These are phyloP conservation scores for Talaromyces nanjingensis DNA, from an alignment of 495 filamentous ascomycete genomes.

Conservation along the genomic window DNA sequence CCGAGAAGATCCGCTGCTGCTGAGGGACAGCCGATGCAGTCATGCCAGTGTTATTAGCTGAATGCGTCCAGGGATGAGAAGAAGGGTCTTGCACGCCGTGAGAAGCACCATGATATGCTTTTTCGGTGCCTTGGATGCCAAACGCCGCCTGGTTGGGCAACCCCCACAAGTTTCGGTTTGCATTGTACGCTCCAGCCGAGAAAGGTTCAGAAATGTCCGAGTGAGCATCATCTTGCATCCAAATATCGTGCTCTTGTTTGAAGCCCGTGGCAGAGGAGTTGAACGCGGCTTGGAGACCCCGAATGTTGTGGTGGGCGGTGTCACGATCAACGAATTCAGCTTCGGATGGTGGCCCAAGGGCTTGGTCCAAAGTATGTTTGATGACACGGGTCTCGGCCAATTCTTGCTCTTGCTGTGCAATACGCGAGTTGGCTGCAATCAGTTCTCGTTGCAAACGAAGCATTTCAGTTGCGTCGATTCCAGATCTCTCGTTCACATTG, in stretches of 20 bases:
- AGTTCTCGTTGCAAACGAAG: conserved; percentile 64
- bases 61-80: conserved; percentile 6
- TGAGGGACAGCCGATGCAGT: conserved; percentile 11
- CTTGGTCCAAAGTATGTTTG: conserved; percentile 69
- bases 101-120: conserved; percentile 19
- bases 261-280: conserved; percentile 45
- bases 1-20: conserved; percentile 35
- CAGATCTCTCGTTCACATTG: conserved; percentile 27
- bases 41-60: conserved; percentile 8
- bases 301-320: conserved; percentile 47
- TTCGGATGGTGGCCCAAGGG: conserved; percentile 56
- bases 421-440: conserved; percentile 67
- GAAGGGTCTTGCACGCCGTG: conserved; percentile 11
- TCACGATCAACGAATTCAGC: conserved; percentile 44
- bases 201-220: conserved; percentile 56
- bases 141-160: conserved; percentile 25
- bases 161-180: conserved; percentile 58
- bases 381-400: conserved; percentile 69
- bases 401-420: conserved; percentile 78
- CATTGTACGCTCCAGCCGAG: conserved; percentile 53
- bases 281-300: conserved; percentile 45
- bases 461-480: conserved; percentile 40
- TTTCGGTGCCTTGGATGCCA: conserved; percentile 23
- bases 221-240: conserved; percentile 62
- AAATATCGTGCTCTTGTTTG: conserved; percentile 50